Evolutionary conservation across 2,329 filamentous ascomycete genomes (phyloP), one percentile per base, ranked within the genome.

Genomic region (Thielaviopsis ethacetica): DNA sequence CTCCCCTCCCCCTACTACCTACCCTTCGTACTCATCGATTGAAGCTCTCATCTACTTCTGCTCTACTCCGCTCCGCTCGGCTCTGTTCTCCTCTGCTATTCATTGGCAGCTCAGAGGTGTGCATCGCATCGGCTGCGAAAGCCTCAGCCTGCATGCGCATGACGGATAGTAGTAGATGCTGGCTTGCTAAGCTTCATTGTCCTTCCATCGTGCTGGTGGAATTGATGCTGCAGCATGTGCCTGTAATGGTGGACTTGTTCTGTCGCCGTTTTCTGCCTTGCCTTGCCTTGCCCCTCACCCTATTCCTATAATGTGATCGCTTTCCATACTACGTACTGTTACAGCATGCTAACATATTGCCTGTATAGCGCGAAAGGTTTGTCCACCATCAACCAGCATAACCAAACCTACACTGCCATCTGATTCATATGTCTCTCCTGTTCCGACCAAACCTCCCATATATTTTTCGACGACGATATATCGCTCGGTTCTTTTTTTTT

Each of bases 301-400:
- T n/a, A 47, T 47, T 47, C n/a, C 17, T 17, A 2, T n/a, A n/a
- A n/a, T 19, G 17, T 19, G 15, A 19, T 47, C 41, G 41, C 41
- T 47, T 19, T 47, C 15, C 41, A 6, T 47, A 9, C 41, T 47
- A 47, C 3, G 5, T 47, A n/a, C 41, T 19, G 13, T 13, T 52
- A 44, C 44, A 51, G 53, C 30, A 56, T 55, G 21, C 59, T 61
- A 53, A 61, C 53, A 34, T 53, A 13, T 19, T 27, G 5, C 50
- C 13, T 57, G 22, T 59, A 41, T 41, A 61, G 59, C 59, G 59
- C 50, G 59, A 61, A 59, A 62, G 60, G 60, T 62, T 59, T 55
- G 58, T 62, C 50, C 7, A 56, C 17, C 21, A 12, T n/a, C 27
- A 52, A 10, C n/a, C 21, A 38, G 9, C 21, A 13, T 21, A 34